A percentile compares a stretch with the other conserved stretches of the same genome.
Conservation (phyloP, 1,284 basidiomycete species). For the Rhodotorula sp. region DNA sequence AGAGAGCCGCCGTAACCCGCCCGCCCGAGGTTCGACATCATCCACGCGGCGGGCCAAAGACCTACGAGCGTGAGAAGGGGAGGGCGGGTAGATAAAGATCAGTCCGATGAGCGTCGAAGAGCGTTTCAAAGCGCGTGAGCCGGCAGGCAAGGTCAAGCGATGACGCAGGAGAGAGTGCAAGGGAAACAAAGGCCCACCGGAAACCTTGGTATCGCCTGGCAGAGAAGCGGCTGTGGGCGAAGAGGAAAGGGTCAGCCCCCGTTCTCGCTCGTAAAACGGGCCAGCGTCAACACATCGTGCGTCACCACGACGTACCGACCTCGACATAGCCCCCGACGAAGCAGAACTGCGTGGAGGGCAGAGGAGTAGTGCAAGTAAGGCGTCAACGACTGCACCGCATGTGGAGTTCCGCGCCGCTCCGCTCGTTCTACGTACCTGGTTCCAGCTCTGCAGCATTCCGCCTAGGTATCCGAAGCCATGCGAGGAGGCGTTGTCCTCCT, state of each 20-base stretch:
- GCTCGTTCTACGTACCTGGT: constrained; percentile 65
- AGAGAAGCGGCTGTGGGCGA: constrained; percentile 60
- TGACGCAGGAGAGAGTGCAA: too few relatives aligned
- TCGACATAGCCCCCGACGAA: constrained; percentile 56
- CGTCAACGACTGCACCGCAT: too few relatives aligned
- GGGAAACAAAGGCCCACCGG: too few relatives aligned
- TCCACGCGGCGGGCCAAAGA: constrained; percentile 62
- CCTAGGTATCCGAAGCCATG: constrained; percentile 72
- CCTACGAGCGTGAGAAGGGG: too few relatives aligned
- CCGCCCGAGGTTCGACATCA: constrained; percentile 61
- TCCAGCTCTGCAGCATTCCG: constrained; percentile 65
- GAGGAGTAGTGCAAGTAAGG: constrained; percentile 73
- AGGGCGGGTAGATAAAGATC: too few relatives aligned
- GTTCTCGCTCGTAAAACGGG: neutral
- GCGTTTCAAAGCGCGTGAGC: too few relatives aligned
- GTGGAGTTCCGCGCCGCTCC: too few relatives aligned
- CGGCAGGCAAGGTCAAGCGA: too few relatives aligned
- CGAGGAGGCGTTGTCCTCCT: constrained; percentile 56
- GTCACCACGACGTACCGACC: neutral
- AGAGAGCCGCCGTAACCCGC: constrained; percentile 78
- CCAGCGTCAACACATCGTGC: too few relatives aligned
- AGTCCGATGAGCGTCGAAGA: too few relatives aligned
- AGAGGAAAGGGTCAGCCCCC: neutral
- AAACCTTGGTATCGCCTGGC: constrained; percentile 67
- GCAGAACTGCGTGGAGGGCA: constrained; percentile 17